A percentile compares a stretch with the other conserved stretches of the same genome.
These are phyloP conservation scores for Rubus idaeus DNA, from an alignment of 306 rosid genomes.

Conservation along the genomic window DNA sequence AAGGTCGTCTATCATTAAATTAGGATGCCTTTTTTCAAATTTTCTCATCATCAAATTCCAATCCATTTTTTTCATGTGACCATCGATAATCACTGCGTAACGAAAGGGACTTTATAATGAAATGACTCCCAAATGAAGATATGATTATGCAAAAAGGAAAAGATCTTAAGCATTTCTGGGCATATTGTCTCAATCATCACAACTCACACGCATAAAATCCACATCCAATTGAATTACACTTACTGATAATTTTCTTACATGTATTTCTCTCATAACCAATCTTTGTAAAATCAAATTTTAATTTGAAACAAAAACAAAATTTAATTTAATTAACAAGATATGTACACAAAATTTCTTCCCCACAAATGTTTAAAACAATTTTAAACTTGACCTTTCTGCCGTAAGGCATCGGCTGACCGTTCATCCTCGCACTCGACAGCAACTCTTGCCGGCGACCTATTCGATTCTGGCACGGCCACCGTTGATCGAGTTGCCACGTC, in stretches of 20 bases:
- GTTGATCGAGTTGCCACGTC: background rate
- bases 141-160: background rate
- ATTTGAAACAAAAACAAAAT: background rate
- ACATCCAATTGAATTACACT: background rate
- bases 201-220: background rate
- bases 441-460: slow-evolving; percentile 8
- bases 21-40: no score
- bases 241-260: slow-evolving; percentile 7
- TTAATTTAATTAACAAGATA: slow-evolving; percentile 4
- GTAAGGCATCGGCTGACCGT: slow-evolving; percentile 42
- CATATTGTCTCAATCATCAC: background rate
- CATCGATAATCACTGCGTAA: background rate
- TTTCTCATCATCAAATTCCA: background rate
- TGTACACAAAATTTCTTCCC: background rate
- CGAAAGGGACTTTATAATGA: background rate
- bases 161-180: background rate
- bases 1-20: no score
- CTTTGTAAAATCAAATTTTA: background rate
- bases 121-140: background rate
- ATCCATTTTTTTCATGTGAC: background rate
- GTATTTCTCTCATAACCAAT: background rate
- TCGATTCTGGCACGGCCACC: background rate
- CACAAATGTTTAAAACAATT: no score
- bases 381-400: slow-evolving; percentile 21
- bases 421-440: slow-evolving; percentile 37